phyloP scores from a whole-genome alignment of 2,329 filamentous ascomycete genomes.

The Sporothrix humicola region DNA sequence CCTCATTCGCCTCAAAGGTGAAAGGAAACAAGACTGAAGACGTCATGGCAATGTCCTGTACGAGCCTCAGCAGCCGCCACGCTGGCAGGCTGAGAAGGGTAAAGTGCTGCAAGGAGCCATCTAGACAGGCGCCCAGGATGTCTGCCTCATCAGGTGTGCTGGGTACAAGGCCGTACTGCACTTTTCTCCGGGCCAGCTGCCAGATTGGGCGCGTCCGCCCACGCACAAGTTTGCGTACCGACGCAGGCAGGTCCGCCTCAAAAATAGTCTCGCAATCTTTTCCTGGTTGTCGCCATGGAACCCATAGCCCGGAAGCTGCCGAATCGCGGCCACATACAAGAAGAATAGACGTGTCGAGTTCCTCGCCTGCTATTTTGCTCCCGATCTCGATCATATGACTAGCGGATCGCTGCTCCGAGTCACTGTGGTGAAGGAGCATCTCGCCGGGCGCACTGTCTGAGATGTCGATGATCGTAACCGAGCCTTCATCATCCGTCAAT shows the following conservation, averaged over 20 bases:
- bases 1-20: slow-evolving; percentile 43
- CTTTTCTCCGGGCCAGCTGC: slow-evolving; percentile 46
- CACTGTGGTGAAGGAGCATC: slow-evolving; percentile 53
- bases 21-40: slow-evolving; percentile 58
- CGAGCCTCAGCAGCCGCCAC: slow-evolving; percentile 71
- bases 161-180: slow-evolving; percentile 52
- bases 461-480: slow-evolving; percentile 56
- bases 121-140: slow-evolving; percentile 68
- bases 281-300: slow-evolving; percentile 51
- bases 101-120: slow-evolving; percentile 74
- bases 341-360: slow-evolving; percentile 48
- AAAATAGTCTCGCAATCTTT: slow-evolving; percentile 57
- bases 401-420: slow-evolving; percentile 52
- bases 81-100: slow-evolving; percentile 65
- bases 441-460: slow-evolving; percentile 45
- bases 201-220: slow-evolving; percentile 61
- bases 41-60: slow-evolving; percentile 70
- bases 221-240: slow-evolving; percentile 62
- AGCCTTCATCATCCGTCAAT: slow-evolving; percentile 57
- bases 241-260: slow-evolving; percentile 60
- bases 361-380: slow-evolving; percentile 38
- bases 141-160: slow-evolving; percentile 55
- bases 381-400: slow-evolving; percentile 55
- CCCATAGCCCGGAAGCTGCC: slow-evolving; percentile 57
- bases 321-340: slow-evolving; percentile 57